These are phyloP conservation scores for Claviceps quebecensis DNA, from an alignment of 2,329 filamentous ascomycete genomes.

Conservation along the genomic window DNA sequence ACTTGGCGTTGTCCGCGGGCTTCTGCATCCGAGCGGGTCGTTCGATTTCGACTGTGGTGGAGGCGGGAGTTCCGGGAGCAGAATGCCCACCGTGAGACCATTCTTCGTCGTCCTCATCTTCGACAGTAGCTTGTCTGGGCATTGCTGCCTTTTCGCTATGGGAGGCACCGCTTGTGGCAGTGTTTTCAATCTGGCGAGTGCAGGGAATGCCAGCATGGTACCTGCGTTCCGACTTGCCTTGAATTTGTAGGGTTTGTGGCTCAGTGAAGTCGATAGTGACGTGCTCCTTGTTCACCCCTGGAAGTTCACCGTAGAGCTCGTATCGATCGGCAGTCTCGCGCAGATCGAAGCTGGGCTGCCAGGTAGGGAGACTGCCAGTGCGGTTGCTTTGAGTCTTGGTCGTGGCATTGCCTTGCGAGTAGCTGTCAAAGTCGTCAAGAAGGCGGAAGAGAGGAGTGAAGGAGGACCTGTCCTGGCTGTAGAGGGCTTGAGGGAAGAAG, in stretches of 20 bases:
- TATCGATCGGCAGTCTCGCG: conserved; percentile 55
- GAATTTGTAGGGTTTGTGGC: conserved; percentile 56
- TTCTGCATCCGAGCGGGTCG: conserved; percentile 15
- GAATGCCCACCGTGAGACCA: conserved; percentile 9
- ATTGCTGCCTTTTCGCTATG: conserved; percentile 24
- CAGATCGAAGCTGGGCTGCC: conserved; percentile 67
- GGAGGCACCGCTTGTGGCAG: conserved; percentile 23
- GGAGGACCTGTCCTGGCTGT: conserved; percentile 35
- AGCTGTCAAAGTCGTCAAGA: conserved; percentile 48
- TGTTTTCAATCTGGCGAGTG: conserved; percentile 33
- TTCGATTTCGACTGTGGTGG: conserved; percentile 10
- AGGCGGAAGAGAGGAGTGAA: conserved; percentile 50
- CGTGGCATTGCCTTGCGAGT: conserved; percentile 25
- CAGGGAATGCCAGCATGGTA: conserved; percentile 40
- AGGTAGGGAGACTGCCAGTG: conserved; percentile 31
- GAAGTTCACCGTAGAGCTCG: conserved; percentile 68
- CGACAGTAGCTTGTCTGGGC: conserved; percentile 47
- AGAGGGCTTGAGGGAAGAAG: conserved; percentile 41
- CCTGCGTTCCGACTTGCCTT: conserved; percentile 52
- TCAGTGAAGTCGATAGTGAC: conserved; percentile 70
- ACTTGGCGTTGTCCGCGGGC: conserved; percentile 36
- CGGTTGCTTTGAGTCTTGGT: conserved; percentile 14
- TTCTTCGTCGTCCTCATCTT: conserved; percentile 38
- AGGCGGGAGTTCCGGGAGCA: conserved; percentile 1
- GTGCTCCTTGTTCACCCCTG: conserved; percentile 60